Evolutionary conservation across 306 rosid species (phyloP).

Genomic region (Albizia julibrissin): DNA sequence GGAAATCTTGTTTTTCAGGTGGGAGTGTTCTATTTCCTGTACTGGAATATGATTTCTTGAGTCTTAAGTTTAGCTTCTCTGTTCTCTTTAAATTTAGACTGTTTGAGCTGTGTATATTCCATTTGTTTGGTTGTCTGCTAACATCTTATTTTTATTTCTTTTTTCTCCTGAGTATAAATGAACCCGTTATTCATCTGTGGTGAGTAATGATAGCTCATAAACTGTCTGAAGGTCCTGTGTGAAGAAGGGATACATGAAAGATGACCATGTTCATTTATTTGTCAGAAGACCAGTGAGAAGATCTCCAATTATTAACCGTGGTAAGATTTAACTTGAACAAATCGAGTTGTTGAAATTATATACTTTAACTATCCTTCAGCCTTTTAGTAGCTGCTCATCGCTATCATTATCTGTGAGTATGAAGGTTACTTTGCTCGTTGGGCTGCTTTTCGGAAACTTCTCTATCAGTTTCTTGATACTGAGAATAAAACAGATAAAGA

Average conservation of each 20-base stretch:
- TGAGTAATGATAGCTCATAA: constrained; percentile 24
- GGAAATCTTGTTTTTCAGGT: background rate
- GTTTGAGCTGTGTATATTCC: background rate
- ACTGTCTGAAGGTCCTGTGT: constrained; percentile 78
- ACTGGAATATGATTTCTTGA: background rate
- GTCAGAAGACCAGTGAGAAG: constrained; percentile 87
- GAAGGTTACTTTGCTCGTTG: constrained; percentile 90
- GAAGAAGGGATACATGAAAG: constrained; percentile 94
- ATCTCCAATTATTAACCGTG: constrained; percentile 95
- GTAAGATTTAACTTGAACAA: constrained; percentile 43
- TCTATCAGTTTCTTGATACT: constrained; percentile 74
- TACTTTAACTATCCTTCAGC: constrained; percentile 10
- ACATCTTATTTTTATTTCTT: background rate
- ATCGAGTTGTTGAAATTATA: constrained; percentile 2
- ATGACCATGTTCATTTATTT: constrained; percentile 80
- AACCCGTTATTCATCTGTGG: constrained; percentile 12
- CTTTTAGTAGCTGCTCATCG: constrained; percentile 17
- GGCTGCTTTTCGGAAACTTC: constrained; percentile 82
- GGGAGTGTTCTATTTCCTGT: background rate
- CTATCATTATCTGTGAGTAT: constrained; percentile 25
- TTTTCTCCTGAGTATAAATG: constrained; percentile 14
- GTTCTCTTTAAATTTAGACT: background rate
- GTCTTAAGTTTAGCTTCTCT: background rate
- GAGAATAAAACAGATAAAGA: constrained; percentile 39
- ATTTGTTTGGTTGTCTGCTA: background rate